Conservation (phyloP, 2,329 filamentous ascomycete species). For the Corniculantispora saksenae region DNA sequence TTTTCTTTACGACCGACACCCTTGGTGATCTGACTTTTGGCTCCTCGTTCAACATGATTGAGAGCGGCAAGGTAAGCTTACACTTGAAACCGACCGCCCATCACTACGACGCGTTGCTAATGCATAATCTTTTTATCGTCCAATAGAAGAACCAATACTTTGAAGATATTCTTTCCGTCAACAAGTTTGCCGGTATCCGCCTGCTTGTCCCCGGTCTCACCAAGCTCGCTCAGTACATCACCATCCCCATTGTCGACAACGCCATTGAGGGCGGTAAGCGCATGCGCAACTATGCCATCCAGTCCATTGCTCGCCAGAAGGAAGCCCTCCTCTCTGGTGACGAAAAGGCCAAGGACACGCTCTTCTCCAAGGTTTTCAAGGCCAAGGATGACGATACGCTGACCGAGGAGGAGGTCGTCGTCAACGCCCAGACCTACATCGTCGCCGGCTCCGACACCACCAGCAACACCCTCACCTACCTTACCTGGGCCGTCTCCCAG, state of each 20-base stretch:
- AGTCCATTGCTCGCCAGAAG: slow-evolving; percentile 33
- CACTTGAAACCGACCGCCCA: neutral
- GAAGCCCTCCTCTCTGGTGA: slow-evolving; percentile 25
- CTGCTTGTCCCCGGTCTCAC: slow-evolving; percentile 32
- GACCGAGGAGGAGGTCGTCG: slow-evolving; percentile 34
- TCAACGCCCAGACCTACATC: slow-evolving; percentile 47
- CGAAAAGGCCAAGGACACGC: slow-evolving; percentile 29
- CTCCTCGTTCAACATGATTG: slow-evolving; percentile 54
- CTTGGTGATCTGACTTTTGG: slow-evolving; percentile 57
- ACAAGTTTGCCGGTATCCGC: slow-evolving; percentile 26
- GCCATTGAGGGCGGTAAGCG: slow-evolving; percentile 19
- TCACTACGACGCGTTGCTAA: neutral
- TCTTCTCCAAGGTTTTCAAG: slow-evolving; percentile 41
- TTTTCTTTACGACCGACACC: slow-evolving; percentile 55
- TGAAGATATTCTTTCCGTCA: slow-evolving; percentile 21
- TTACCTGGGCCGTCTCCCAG: slow-evolving; percentile 42
- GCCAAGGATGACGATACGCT: slow-evolving; percentile 33
- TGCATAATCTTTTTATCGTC: neutral
- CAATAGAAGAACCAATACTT: slow-evolving; percentile 17
- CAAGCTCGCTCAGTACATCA: slow-evolving; percentile 26
- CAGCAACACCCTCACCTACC: slow-evolving; percentile 49
- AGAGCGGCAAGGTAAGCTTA: slow-evolving; percentile 45
- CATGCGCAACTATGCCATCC: slow-evolving; percentile 28
- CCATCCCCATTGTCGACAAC: slow-evolving; percentile 27
- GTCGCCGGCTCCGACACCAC: slow-evolving; percentile 55